Base-by-base conservation (phyloP, 306 rosid genomes). In the Vicia villosa region DNA sequence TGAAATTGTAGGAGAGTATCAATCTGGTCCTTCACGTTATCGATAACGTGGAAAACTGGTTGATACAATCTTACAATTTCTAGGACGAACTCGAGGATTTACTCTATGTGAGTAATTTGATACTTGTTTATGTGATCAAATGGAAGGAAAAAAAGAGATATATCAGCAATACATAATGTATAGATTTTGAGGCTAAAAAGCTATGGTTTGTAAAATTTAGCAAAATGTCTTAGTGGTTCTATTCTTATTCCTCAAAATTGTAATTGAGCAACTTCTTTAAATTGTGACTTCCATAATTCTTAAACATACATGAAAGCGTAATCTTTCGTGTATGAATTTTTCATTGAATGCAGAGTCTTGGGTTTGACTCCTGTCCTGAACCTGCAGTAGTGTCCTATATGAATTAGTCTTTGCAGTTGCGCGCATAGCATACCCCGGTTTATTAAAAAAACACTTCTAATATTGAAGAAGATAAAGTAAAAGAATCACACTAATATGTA, bases 231-330 rank as follows among this genome's bases (percentile, higher is more conserved):
- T 54, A 62, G 41, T 10, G 5, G 43, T 32, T 58, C 2, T 60
- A 41, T 34, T 41, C 70, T 4, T 60, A 30, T 52, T 63, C 76
- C 62, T 68, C 40, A 45, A 58, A 38, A 19, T 66, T 77, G 63
- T 71, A 56, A 26, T 63, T 41, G 21, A 37, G 52, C 21, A 15
- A 57, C 4, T 7, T 54, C 10, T 74, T 64, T 43, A 22, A 54
- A 52, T 16, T 51, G 50, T 56, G 68, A 75, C 49, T 43, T 43
- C 45, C 43, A 10, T 15, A n/a, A 22, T 22, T 22, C 26, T 22
- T 1, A 22, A 22, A 22, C 26, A 22, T n/a, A n/a, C n/a, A n/a
- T n/a, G n/a, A n/a, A n/a, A n/a, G n/a, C n/a, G n/a, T n/a, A n/a
- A n/a, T n/a, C n/a, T n/a, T n/a, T n/a, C n/a, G n/a, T n/a, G n/a